Evolutionary conservation across 2,329 filamentous ascomycete genomes (phyloP), one percentile per base, ranked within the genome.

Genomic region (Trichophaea hybrida): DNA sequence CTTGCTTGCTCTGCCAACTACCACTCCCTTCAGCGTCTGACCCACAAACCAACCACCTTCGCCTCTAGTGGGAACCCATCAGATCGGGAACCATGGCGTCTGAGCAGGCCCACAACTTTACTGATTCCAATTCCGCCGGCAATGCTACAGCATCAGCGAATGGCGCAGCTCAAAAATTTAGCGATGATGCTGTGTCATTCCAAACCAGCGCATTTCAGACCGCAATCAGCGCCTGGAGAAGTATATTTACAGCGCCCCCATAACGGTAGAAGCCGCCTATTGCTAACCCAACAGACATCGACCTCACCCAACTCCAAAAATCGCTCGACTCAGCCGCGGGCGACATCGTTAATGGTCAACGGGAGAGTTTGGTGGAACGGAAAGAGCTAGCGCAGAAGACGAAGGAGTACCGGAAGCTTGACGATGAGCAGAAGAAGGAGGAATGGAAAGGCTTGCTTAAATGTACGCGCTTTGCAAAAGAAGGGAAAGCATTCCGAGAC

Each of bases 321-420:
- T 86, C 80, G 66, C 83, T 98, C 64, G 93, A 98, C 73, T 85
- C 84, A 61, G 91, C 89, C 2, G 93, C 93, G n/a, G 91, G 90
- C 8, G 93, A 97, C 69, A 88, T 98, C 63, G 88, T 97, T 56
- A 77, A 86, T 52, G 89, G 94, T 71, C 94, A 98, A 71, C 82
- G 90, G 68, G 93, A 97, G 72, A 88, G 91, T n/a, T 85, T 95
- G 4, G 84, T 96, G 0, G 91, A 98, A 72, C 81, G 93, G 57
- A 98, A 98, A 71, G 94, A 98, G 62, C 77, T 98, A 17, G 93
- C 94, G n/a, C 90, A 96, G 71, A 97, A 96, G 77, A 98, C 93
- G 0, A 98, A 98, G 70, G 91, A 97, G 69, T 98, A 97, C 68
- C 80, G 90, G 62, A 97, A 96, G 72, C 79, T 94, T 8, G 91